Percentiles rank a stretch among this genome's conserved stretches.
Evolutionary conservation across 169 alveolate genomes (phyloP).

Genomic region (Plasmodium berghei): DNA sequence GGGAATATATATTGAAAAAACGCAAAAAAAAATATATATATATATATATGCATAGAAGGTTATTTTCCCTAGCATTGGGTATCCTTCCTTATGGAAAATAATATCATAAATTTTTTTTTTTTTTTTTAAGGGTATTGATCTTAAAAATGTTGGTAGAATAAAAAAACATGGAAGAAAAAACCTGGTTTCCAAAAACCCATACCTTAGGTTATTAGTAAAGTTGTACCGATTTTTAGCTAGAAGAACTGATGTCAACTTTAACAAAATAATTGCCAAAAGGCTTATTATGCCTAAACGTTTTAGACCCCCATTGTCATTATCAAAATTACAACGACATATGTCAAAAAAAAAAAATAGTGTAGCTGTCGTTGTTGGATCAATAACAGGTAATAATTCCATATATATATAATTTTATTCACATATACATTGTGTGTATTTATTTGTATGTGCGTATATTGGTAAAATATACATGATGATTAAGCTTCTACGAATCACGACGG

Average conservation of each 20-base stretch:
- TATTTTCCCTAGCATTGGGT: too few relatives aligned
- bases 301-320: slow-evolving; percentile 95
- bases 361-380: slow-evolving; percentile 97
- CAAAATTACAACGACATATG: slow-evolving; percentile 94
- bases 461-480: slow-evolving; percentile 83
- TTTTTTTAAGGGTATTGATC: slow-evolving; percentile 90
- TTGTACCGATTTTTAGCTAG: slow-evolving; percentile 94
- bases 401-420: background rate
- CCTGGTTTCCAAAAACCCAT: slow-evolving; percentile 92
- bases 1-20: too few relatives aligned
- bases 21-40: too few relatives aligned
- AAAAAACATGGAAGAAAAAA: slow-evolving; percentile 92
- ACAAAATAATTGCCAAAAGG: slow-evolving; percentile 93
- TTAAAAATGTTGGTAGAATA: slow-evolving; percentile 92
- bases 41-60: too few relatives aligned
- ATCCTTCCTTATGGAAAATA: too few relatives aligned
- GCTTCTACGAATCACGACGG: slow-evolving; percentile 89
- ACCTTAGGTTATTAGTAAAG: slow-evolving; percentile 90
- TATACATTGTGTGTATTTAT: background rate
- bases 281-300: slow-evolving; percentile 93
- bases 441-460: slow-evolving; percentile 6
- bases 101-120: slow-evolving; percentile 1
- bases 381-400: slow-evolving; percentile 89
- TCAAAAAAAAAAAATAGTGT: slow-evolving; percentile 90
- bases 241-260: slow-evolving; percentile 94